Evolutionary conservation across 108 stramenopile species (phyloP), one percentile per base, ranked within the genome.

Genomic region (Skeletonema menzelii): DNA sequence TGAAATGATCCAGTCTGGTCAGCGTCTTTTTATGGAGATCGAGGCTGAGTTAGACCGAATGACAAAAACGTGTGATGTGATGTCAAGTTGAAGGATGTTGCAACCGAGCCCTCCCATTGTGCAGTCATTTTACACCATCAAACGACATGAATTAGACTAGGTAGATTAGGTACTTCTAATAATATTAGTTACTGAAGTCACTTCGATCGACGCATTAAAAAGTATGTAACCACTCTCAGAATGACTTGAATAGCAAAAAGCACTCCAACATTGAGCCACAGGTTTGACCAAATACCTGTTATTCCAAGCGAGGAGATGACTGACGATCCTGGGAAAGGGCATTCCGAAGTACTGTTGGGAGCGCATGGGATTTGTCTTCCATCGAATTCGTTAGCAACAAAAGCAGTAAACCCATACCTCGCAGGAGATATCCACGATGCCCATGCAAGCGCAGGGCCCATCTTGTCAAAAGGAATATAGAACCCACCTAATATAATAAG

Each of bases 401-500:
- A 64, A 27, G 87, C 85, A 2, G 84, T 84, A 72, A 91, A 94
- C 6, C 90, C 92, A 66, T 94, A 94, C 28, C 88, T 74, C 14
- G 87, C 87, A 74, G 89, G 85, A 1, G 85, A 86, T 2, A 89
- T 2, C 74, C 86, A 91, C 26, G 73, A 84, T 6, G 70, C 80
- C 87, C 87, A 94, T 27, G 66, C 26, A 55, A 94, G 81, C 3
- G 75, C 84, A 30, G 64, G 66, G 58, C 81, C 66, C 69, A 94
- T 82, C 27, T 72, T 81, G 44, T 73, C 61, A n/a, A 83, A 78
- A 0, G 92, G 92, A 15, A 91, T 85, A 55, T 94, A 94, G 64
- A 94, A 94, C 0, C 92, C 92, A 10, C 87, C 92, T 2, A 85
- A 27, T 8, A 94, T 88, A 38, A 89, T 84, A 12, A 88, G 76